Percentiles rank a stretch among this genome's conserved stretches.
These are phyloP conservation scores for Fusarium sp. DNA, from an alignment of 2,329 filamentous ascomycete species.

Conservation along the genomic window DNA sequence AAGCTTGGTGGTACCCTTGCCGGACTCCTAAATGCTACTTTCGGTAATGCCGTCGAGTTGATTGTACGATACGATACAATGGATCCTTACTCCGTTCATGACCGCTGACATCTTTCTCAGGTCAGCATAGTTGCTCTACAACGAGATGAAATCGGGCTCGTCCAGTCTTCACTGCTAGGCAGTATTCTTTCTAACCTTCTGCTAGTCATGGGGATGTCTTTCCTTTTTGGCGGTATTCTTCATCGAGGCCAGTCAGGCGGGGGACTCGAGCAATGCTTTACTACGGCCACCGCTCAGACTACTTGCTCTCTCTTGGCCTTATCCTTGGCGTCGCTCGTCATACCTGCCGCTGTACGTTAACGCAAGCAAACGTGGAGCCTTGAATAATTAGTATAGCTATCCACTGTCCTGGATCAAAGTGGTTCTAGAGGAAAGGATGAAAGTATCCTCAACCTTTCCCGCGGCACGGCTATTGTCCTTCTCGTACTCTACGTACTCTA, in stretches of 20 bases:
- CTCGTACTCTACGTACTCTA: conserved; percentile 81
- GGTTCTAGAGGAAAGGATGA: conserved; percentile 58
- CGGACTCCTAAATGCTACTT: conserved; percentile 80
- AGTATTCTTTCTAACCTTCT: conserved; percentile 95
- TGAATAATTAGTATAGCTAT: conserved; percentile 62
- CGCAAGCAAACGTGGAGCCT: background rate
- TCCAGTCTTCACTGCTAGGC: conserved; percentile 97
- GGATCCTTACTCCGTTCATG: too few relatives aligned
- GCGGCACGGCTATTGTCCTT: conserved; percentile 80
- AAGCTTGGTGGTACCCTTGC: conserved; percentile 80
- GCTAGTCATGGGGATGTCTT: conserved; percentile 85
- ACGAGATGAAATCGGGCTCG: conserved; percentile 89
- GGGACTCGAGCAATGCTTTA: conserved; percentile 77
- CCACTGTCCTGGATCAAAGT: conserved; percentile 69
- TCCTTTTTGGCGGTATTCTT: conserved; percentile 78
- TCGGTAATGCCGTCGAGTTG: conserved; percentile 83
- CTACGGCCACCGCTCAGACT: conserved; percentile 81
- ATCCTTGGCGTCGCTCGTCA: conserved; percentile 82
- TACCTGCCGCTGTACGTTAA: conserved; percentile 74
- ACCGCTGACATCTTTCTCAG: too few relatives aligned
- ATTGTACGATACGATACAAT: conserved; percentile 60
- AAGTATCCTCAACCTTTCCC: conserved; percentile 78
- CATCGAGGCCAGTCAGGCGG: conserved; percentile 69
- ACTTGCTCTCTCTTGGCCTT: conserved; percentile 81
- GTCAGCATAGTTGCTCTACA: conserved; percentile 89